Conservation (phyloP, 345 rosid species). For the Heritiera fomes region DNA sequence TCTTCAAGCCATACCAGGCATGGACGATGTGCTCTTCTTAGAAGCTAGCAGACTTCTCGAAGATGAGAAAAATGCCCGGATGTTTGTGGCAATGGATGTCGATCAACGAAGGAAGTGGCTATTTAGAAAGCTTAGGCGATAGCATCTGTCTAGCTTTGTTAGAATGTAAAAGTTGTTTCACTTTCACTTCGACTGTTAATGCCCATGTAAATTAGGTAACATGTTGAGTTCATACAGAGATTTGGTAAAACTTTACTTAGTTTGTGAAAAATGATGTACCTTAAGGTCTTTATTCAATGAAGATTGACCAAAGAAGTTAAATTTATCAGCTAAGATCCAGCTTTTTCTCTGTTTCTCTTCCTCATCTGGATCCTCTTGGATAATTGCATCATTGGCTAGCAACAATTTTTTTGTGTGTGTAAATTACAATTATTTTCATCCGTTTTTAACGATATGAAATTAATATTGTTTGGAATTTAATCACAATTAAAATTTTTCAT, state of each 20-base stretch:
- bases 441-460: too few relatives aligned
- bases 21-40: constrained; percentile 50
- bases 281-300: neutral
- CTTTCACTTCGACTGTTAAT: neutral
- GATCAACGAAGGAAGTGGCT: constrained; percentile 41
- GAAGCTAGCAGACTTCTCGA: constrained; percentile 51
- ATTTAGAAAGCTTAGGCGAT: constrained; percentile 27
- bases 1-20: constrained; percentile 47
- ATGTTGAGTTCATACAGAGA: too few relatives aligned
- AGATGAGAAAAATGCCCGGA: constrained; percentile 40
- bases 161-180: constrained; percentile 5
- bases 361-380: neutral
- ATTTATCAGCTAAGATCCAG: neutral
- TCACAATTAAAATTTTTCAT: too few relatives aligned
- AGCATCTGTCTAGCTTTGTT: neutral
- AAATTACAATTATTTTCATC: too few relatives aligned
- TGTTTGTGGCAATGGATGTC: constrained; percentile 47
- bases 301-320: neutral
- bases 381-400: neutral
- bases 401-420: too few relatives aligned
- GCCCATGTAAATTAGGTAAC: too few relatives aligned
- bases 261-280: neutral
- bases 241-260: neutral
- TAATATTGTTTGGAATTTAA: too few relatives aligned
- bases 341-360: neutral